Conservation (phyloP, 495 filamentous ascomycete species). For the Pseudevernia furfuracea region DNA sequence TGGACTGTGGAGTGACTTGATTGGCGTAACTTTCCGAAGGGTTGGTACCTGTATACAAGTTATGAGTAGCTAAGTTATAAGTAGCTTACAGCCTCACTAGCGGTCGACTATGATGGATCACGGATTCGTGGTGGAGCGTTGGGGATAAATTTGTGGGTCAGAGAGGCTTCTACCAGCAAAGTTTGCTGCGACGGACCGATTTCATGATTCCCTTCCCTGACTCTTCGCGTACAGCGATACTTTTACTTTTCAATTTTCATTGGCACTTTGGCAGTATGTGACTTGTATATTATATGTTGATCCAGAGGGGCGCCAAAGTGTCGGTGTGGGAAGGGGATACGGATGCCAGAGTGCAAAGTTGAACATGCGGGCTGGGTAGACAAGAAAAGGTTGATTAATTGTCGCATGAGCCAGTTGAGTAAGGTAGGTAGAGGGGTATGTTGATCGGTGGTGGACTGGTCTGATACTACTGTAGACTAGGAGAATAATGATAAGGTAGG, state of each 20-base stretch:
- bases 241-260: too few relatives aligned
- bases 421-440: neutral
- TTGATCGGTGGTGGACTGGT: neutral
- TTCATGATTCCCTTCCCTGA: neutral
- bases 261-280: too few relatives aligned
- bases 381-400: neutral
- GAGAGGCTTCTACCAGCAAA: slow-evolving; percentile 4
- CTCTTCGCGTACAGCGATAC: neutral
- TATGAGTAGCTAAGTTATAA: too few relatives aligned
- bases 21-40: neutral
- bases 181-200: slow-evolving; percentile 9
- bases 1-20: neutral
- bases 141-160: slow-evolving; percentile 13
- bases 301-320: too few relatives aligned
- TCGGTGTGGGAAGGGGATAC: too few relatives aligned
- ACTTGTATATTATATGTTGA: too few relatives aligned
- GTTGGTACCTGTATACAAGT: neutral
- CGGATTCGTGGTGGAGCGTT: too few relatives aligned
- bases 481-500: too few relatives aligned
- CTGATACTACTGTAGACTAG: too few relatives aligned
- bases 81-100: neutral
- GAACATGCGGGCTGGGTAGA: too few relatives aligned
- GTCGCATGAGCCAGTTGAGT: neutral
- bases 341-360: too few relatives aligned
- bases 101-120: slow-evolving; percentile 12